phyloP scores from a whole-genome alignment of 2,329 filamentous ascomycete genomes.

The Monosporascus sp. region DNA sequence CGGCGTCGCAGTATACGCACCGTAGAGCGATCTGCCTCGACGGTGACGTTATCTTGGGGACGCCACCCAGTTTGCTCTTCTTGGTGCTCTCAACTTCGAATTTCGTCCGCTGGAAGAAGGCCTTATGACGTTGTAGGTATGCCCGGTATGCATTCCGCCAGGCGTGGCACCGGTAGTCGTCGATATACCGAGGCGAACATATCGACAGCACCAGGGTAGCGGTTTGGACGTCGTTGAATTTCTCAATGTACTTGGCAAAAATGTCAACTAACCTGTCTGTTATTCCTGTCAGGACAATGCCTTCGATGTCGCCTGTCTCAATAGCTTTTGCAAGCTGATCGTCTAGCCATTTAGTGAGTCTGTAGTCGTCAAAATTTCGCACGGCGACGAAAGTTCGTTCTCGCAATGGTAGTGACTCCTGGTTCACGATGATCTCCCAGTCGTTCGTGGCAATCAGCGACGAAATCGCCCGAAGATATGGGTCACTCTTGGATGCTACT shows the following conservation, averaged over 20 bases:
- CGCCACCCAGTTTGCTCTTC: slow-evolving; percentile 59
- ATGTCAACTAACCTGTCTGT: slow-evolving; percentile 68
- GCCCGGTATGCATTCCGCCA: slow-evolving; percentile 70
- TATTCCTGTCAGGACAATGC: slow-evolving; percentile 72
- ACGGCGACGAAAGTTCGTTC: slow-evolving; percentile 73
- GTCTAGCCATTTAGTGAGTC: slow-evolving; percentile 62
- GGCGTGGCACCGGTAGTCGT: slow-evolving; percentile 67
- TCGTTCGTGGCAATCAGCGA: slow-evolving; percentile 71
- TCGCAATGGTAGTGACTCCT: slow-evolving; percentile 65
- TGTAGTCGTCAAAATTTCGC: slow-evolving; percentile 56
- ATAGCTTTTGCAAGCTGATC: slow-evolving; percentile 58
- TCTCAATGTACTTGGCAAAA: slow-evolving; percentile 68
- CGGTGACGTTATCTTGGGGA: slow-evolving; percentile 57
- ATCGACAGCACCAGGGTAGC: slow-evolving; percentile 70
- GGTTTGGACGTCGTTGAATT: slow-evolving; percentile 74
- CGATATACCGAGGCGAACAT: slow-evolving; percentile 69
- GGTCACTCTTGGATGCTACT: slow-evolving; percentile 62
- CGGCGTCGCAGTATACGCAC: slow-evolving; percentile 69
- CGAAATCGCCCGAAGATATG: slow-evolving; percentile 75
- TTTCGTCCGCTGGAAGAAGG: slow-evolving; percentile 68
- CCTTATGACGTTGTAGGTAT: slow-evolving; percentile 66
- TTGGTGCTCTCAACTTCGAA: slow-evolving; percentile 75
- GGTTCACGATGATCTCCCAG: slow-evolving; percentile 69
- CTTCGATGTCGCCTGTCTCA: slow-evolving; percentile 66
- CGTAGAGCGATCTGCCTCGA: slow-evolving; percentile 68